A percentile compares a stretch with the other conserved stretches of the same genome.
These are phyloP conservation scores for Apiospora hydei DNA, from an alignment of 2,329 filamentous ascomycete species.

Conservation along the genomic window DNA sequence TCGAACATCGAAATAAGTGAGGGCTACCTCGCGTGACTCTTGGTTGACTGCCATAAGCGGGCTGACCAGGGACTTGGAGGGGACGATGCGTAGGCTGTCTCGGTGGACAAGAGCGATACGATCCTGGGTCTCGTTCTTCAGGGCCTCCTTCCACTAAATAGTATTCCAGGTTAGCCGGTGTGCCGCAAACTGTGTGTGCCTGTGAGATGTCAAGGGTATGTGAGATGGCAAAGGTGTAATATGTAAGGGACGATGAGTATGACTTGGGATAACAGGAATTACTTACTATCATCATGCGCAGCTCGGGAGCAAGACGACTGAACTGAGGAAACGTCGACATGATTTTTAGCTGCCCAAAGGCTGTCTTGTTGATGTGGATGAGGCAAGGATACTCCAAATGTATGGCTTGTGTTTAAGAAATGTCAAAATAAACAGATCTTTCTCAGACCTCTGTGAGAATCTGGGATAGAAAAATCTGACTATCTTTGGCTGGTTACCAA, in stretches of 20 bases:
- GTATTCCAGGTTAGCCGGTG: background rate
- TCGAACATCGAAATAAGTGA: background rate
- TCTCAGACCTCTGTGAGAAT: no score
- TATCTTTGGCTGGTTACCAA: no score
- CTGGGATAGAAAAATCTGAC: no score
- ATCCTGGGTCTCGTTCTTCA: background rate
- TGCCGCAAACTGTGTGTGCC: background rate
- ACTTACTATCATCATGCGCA: background rate
- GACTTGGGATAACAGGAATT: background rate
- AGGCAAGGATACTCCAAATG: background rate
- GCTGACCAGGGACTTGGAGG: background rate
- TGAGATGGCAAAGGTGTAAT: no score
- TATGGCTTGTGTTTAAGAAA: no score
- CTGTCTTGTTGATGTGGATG: background rate
- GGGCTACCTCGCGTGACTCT: background rate
- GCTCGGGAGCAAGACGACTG: background rate
- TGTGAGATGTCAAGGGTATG: background rate
- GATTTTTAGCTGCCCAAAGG: background rate
- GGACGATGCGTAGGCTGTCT: background rate
- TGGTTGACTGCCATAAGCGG: background rate
- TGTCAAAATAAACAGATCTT: no score
- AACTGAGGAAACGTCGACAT: background rate
- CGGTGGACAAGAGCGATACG: background rate
- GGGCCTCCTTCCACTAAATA: background rate
- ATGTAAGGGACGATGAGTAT: no score